phyloP scores from a whole-genome alignment of 352 stramenopile genomes.

The Phytophthora capsici region DNA sequence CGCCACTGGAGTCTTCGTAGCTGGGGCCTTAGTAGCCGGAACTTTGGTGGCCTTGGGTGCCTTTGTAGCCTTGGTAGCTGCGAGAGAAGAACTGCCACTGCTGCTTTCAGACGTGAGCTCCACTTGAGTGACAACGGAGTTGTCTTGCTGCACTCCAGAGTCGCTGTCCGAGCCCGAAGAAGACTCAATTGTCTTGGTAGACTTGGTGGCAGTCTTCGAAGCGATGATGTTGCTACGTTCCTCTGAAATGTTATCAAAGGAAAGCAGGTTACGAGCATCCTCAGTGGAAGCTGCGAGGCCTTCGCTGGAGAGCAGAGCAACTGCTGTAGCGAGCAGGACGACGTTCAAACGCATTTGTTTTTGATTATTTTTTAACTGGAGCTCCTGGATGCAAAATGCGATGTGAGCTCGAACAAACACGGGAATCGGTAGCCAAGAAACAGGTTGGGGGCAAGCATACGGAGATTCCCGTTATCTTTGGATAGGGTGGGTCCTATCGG shows the following conservation, averaged over 20 bases:
- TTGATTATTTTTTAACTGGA: background rate
- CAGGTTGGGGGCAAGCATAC: background rate
- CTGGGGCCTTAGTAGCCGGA: background rate
- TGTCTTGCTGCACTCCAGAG: background rate
- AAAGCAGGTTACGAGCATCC: background rate
- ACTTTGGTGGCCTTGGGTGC: background rate
- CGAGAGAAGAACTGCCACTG: background rate
- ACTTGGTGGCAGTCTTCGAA: background rate
- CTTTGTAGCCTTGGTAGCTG: background rate
- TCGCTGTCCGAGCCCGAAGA: background rate
- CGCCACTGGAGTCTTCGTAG: background rate
- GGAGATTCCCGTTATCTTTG: background rate
- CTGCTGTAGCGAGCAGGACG: background rate
- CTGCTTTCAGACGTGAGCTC: background rate
- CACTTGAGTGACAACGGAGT: background rate
- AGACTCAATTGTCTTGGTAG: background rate
- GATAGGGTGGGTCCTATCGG: background rate
- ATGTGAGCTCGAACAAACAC: background rate
- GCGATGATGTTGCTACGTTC: background rate
- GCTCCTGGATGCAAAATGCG: background rate
- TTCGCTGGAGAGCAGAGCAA: conserved; percentile 1
- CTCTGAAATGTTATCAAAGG: background rate
- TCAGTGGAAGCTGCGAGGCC: background rate
- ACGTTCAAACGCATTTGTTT: conserved; percentile 3
- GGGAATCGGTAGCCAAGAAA: background rate